These are phyloP conservation scores for Pyrenophora tritici-repentis DNA, from an alignment of 2,329 filamentous ascomycete genomes.

Conservation along the genomic window DNA sequence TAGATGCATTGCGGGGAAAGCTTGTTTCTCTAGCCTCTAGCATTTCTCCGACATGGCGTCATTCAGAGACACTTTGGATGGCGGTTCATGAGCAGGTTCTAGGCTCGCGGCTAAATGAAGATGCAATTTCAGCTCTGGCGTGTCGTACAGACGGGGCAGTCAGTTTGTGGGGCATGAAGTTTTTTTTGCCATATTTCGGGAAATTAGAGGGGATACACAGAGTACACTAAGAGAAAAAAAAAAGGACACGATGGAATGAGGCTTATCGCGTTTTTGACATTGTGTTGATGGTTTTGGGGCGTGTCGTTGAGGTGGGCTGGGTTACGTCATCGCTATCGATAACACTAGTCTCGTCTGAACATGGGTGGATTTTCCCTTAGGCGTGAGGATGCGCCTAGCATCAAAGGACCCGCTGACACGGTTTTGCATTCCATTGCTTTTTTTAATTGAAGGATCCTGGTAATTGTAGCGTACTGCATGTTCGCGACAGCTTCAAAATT, in stretches of 20 bases:
- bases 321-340: neutral
- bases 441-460: neutral
- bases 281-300: too few relatives aligned
- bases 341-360: neutral
- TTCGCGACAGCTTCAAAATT: neutral
- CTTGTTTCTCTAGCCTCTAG: slow-evolving; percentile 28
- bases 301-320: neutral
- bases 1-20: slow-evolving; percentile 40
- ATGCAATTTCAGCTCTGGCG: slow-evolving; percentile 23
- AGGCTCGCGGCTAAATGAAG: slow-evolving; percentile 34
- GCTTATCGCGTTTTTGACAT: too few relatives aligned
- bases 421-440: neutral
- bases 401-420: neutral
- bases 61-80: slow-evolving; percentile 23
- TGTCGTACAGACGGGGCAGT: too few relatives aligned
- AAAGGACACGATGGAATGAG: too few relatives aligned
- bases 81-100: slow-evolving; percentile 24
- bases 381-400: neutral
- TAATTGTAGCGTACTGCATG: neutral
- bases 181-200: too few relatives aligned
- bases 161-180: too few relatives aligned
- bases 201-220: too few relatives aligned
- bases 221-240: too few relatives aligned
- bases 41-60: slow-evolving; percentile 14
- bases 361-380: neutral